Evolutionary conservation across 176 grass and related monocot species (phyloP), one percentile per base, ranked within the genome.

Genomic region (Saccharum spontaneum): DNA sequence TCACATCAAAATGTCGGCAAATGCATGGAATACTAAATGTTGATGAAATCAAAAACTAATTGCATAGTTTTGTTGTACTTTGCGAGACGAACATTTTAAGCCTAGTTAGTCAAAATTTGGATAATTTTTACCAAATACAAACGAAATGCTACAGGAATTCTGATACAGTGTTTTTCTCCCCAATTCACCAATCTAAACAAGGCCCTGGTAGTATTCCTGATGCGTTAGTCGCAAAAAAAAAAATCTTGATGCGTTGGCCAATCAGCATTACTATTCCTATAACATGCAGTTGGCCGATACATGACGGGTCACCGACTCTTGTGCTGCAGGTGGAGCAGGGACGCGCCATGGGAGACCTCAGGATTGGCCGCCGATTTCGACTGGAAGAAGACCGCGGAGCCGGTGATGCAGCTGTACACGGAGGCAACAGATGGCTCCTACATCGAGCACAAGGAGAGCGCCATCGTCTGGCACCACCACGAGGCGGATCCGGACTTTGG

Each of bases 401-500:
- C 93, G 0, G 93, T 98, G 41, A 98, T 98, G 97, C 72, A 46
- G 10, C 88, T 69, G 2, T 98, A 95, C 86, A 95, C 64, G 0
- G 93, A 96, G 82, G 84, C 88, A 1, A 98, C 97, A 0, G 97
- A 98, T 57, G 97, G 97, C 23, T 95, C 93, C 1, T 79, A 14
- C 9, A 94, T 96, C 43, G 97, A 98, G 66, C 73, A 54, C 17
- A 98, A 98, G 77, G 93, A 96, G 39, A 95, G 90, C 55, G 93
- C 87, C 5, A n/a, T 98, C 3, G 97, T 96, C 3, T 98, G 97
- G 97, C 97, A 96, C 45, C 91, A 98, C 84, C 75, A 98, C 0
- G 83, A 95, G 17, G 97, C 93, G 0, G 97, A 98, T 88, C 97
- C 97, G 10, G 97, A 98, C 71, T 98, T 98, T 3, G 91, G 97